Evolutionary conservation across 1,284 basidiomycete genomes (phyloP), one percentile per base, ranked within the genome.

Genomic region (Leccinum fuscescens): DNA sequence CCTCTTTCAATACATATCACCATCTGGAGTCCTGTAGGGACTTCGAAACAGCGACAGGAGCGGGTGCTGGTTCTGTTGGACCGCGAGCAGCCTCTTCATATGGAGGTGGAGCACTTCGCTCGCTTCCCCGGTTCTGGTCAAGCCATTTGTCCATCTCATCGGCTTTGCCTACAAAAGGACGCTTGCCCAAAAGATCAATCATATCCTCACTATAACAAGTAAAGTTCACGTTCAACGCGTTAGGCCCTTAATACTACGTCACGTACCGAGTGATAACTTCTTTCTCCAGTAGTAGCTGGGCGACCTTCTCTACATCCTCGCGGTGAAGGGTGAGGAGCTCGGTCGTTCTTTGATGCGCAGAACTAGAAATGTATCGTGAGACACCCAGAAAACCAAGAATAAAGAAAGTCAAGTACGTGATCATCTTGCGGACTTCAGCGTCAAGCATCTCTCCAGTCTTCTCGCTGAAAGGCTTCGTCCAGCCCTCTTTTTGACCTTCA

Each of bases 391-490:
- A 48, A 6, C 48, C 27, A 14, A 27, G 8, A 44, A 55, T 48
- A 22, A 59, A 20, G 46, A 4, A 5, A 61, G 49, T 48, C 8
- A 81, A 82, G 56, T 75, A 89, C 82, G 84, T 86, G 66, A 99
- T 94, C 93, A 99, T 96, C 81, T 94, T 96, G 72, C 94, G 89
- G 15, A 99, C 96, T 76, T 93, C 93, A 24, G 78, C 77, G 73
- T 99, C 96, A 15, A 99, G 79, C 80, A 94, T 91, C 79, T 98
- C 92, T 1, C 92, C 93, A 0, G 96, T 99, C 75, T 92, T 92
- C 83, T 99, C 96, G 66, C 92, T 95, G 82, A 98, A 99, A 1
- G 96, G 96, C 76, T 99, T 99, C 66, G 93, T 93, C 89, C 95
- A 96, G 39, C 84, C 82, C 74, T 98, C 95, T 59, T 89, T 88